Evolutionary conservation across 176 grass and related monocot species (phyloP).

Genomic region (Saccharum officinarum): DNA sequence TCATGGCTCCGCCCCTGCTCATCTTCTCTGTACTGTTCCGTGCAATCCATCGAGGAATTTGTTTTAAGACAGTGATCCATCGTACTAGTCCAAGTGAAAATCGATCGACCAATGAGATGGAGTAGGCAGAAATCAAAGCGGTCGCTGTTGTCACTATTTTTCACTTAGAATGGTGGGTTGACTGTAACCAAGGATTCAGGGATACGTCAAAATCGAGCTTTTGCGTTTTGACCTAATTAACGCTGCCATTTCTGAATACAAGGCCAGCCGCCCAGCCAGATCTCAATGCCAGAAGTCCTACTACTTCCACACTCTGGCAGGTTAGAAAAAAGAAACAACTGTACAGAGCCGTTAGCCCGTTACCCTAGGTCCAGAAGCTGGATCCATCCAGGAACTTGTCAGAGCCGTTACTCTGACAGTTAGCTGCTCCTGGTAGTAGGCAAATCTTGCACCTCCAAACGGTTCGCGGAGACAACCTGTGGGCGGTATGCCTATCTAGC

Average conservation of each 20-base stretch:
- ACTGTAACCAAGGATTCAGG: neutral
- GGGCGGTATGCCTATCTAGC: too few species aligned
- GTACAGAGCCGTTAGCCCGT: slow-evolving; percentile 4
- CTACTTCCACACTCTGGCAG: too few species aligned
- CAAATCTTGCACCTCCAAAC: neutral
- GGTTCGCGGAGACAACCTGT: too few species aligned
- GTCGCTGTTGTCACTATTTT: neutral
- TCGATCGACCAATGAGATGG: neutral
- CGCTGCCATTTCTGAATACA: neutral
- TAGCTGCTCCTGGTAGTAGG: neutral
- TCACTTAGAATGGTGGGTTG: neutral
- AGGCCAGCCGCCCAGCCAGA: neutral
- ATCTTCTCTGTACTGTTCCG: neutral
- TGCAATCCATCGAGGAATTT: neutral
- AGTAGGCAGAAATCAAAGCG: neutral
- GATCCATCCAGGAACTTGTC: neutral
- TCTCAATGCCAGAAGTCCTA: neutral
- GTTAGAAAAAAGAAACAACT: neutral
- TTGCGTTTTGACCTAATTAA: neutral
- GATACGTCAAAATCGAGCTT: neutral
- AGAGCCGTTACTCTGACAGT: neutral
- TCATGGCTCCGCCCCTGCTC: too few species aligned
- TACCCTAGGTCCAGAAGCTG: neutral
- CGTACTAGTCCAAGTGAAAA: neutral
- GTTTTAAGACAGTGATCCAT: neutral